Conservation (phyloP, 495 filamentous ascomycete species). For the Astrothelium subdiscretum region DNA sequence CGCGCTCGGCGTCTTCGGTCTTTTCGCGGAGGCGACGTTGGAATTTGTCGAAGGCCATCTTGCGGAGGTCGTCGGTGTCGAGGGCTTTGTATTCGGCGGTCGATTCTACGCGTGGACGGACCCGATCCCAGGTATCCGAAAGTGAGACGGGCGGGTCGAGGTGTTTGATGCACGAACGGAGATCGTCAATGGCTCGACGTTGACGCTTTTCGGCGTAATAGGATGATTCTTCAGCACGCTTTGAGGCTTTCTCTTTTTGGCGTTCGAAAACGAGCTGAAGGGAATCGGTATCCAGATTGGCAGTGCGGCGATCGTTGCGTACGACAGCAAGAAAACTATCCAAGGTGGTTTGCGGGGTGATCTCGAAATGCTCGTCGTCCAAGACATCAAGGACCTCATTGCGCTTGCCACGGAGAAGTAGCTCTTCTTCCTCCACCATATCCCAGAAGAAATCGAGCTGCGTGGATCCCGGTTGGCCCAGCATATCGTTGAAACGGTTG, state of each 20-base stretch:
- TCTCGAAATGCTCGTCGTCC: slow-evolving; percentile 87
- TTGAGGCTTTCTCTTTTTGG: slow-evolving; percentile 67
- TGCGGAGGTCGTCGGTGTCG: slow-evolving; percentile 67
- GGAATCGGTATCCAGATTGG: slow-evolving; percentile 66
- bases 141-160: slow-evolving; percentile 73
- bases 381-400: slow-evolving; percentile 82
- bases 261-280: slow-evolving; percentile 69
- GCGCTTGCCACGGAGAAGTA: slow-evolving; percentile 62
- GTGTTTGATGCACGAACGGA: slow-evolving; percentile 81
- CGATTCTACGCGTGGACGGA: slow-evolving; percentile 65
- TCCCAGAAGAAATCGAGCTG: slow-evolving; percentile 98
- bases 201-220: slow-evolving; percentile 73
- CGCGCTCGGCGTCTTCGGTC: slow-evolving; percentile 71
- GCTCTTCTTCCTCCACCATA: slow-evolving; percentile 85
- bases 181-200: slow-evolving; percentile 69
- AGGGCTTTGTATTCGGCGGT: slow-evolving; percentile 74
- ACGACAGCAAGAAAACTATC: slow-evolving; percentile 74
- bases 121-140: slow-evolving; percentile 75
- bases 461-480: slow-evolving; percentile 76
- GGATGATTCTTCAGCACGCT: slow-evolving; percentile 74
- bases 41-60: slow-evolving; percentile 82
- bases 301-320: slow-evolving; percentile 75
- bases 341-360: slow-evolving; percentile 72
- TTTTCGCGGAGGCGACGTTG: slow-evolving; percentile 83
- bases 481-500: slow-evolving; percentile 69